Percentiles rank a stretch among this genome's conserved stretches.
Evolutionary conservation across 768 basidiomycete species (phyloP).

Genomic region (Agrocybe chaxingu): DNA sequence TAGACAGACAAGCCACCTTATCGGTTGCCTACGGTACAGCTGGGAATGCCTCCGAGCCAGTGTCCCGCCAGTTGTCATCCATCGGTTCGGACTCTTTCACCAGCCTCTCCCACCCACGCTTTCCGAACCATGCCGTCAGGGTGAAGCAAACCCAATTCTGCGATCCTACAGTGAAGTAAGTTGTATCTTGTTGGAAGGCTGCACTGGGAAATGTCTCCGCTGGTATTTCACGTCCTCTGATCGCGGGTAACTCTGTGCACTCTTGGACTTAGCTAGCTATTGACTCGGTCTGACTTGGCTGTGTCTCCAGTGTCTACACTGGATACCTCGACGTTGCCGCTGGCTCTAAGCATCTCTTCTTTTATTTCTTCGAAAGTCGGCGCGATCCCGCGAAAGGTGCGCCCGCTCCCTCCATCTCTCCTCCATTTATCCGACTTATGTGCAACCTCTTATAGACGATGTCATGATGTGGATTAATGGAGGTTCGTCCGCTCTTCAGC

Average conservation of each 20-base stretch:
- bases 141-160: conserved; percentile 62
- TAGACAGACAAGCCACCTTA: too few relatives aligned
- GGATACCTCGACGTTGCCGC: conserved; percentile 39
- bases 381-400: conserved; percentile 50
- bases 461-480: conserved; percentile 74
- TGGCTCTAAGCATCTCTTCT: conserved; percentile 63
- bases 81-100: conserved; percentile 28
- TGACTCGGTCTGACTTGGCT: background rate
- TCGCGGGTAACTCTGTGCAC: conserved; percentile 10
- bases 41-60: conserved; percentile 8
- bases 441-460: conserved; percentile 38
- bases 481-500: conserved; percentile 25
- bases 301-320: conserved; percentile 29
- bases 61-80: conserved; percentile 22
- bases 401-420: conserved; percentile 21
- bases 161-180: conserved; percentile 60
- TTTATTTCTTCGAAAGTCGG: conserved; percentile 76
- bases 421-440: background rate
- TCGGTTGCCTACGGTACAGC: too few relatives aligned
- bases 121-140: conserved; percentile 52
- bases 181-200: conserved; percentile 6
- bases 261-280: background rate
- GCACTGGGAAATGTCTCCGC: background rate
- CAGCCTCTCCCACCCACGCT: conserved; percentile 42
- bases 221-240: conserved; percentile 1